These are phyloP conservation scores for Byssothecium circinans DNA, from an alignment of 2,329 filamentous ascomycete species.

Conservation along the genomic window DNA sequence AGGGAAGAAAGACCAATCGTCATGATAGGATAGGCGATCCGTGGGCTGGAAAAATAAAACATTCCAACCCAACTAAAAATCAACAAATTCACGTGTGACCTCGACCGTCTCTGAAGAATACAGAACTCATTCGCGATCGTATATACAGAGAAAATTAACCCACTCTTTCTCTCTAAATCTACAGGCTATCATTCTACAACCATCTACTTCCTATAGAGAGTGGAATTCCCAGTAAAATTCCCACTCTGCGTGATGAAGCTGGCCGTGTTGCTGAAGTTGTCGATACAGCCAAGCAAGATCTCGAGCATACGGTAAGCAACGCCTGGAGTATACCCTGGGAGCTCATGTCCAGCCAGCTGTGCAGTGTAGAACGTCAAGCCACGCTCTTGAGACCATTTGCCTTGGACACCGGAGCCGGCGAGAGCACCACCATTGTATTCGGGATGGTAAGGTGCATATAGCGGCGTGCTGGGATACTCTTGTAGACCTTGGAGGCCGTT, in stretches of 20 bases:
- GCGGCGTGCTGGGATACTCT: conserved; percentile 42
- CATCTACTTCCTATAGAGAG: not conserved
- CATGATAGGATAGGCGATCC: too few relatives aligned
- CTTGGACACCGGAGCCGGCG: conserved; percentile 46
- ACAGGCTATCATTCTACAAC: not conserved
- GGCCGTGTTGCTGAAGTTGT: conserved; percentile 38
- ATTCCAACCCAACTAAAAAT: too few relatives aligned
- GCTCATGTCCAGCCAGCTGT: conserved; percentile 46
- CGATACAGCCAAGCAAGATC: conserved; percentile 45
- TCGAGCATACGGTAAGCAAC: conserved; percentile 48
- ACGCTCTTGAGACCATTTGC: conserved; percentile 47
- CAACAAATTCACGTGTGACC: too few relatives aligned
- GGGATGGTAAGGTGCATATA: conserved; percentile 51
- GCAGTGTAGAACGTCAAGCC: conserved; percentile 51
- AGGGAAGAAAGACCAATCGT: not conserved
- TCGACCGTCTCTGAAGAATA: too few relatives aligned
- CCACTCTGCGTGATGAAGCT: conserved; percentile 42
- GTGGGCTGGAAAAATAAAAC: too few relatives aligned
- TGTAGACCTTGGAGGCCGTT: conserved; percentile 53
- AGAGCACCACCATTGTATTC: conserved; percentile 45
- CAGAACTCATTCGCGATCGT: too few relatives aligned
- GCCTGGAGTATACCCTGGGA: conserved; percentile 49
- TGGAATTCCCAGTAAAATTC: conserved; percentile 16
- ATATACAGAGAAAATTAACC: too few relatives aligned
- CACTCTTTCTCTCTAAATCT: too few relatives aligned